Base-by-base conservation (phyloP, 179 eudicot species). In the Actinidia chinensis region DNA sequence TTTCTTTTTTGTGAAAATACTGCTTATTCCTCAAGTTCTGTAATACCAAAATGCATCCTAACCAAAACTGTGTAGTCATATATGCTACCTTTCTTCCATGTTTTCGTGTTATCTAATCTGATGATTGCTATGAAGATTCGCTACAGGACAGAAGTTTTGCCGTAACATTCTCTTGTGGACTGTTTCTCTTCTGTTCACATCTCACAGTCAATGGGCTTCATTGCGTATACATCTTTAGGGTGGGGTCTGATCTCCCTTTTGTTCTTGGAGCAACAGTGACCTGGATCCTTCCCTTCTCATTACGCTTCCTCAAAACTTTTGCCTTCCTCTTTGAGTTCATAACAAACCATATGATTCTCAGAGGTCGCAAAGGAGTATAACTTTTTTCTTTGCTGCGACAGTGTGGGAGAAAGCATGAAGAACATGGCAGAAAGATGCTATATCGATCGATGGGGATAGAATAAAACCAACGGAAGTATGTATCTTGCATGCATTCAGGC, bases 251-350 rank as follows among this genome's bases (percentile, higher is more conserved):
- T 78, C 98, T 89, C 77, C 94, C 98, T 63, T 92, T 94, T 82
- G 89, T 97, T 83, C 92, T 84, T 74, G 98, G 97, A 79, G 85
- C 87, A 77, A 87, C 94, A 51, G 81, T 89, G 33, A 94, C 98
- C 51, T 94, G 97, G 98, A 79, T 91, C 83, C 97, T 94, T 78
- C 97, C 98, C 98, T 81, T 90, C 97, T 68, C 85, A 91, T 87
- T 90, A 94, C 85, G 87, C 86, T 68, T 79, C 98, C 18, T 87
- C 97, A 25, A 87, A 83, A 76, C 89, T 93, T 79, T 85, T 94
- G 83, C 97, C 93, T 58, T 74, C 76, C 23, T 80, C 89, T 75
- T 87, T 88, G 43, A 85, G 79, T 76, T 74, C 88, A 50, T 76
- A 81, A 81, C 64, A 68, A 79, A 61, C 86, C 82, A 84, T 78